These are phyloP conservation scores for Oryza australiensis DNA, from an alignment of 176 grass and related monocot species.

Conservation along the genomic window DNA sequence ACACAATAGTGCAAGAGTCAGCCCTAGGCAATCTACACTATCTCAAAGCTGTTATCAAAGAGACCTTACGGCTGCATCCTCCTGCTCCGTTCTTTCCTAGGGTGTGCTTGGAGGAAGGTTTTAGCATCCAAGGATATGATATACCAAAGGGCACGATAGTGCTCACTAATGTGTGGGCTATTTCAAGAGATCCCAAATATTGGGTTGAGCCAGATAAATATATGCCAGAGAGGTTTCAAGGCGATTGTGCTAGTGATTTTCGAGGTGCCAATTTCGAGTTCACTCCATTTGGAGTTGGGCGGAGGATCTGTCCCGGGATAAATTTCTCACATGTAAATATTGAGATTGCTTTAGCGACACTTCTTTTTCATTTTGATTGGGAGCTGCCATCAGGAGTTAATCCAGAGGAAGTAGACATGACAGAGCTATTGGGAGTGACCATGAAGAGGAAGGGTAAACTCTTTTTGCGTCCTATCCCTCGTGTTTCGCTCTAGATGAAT, in stretches of 20 bases:
- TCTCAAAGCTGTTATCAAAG: constrained; percentile 1
- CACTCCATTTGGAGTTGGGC: constrained; percentile 38
- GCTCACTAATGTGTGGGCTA: constrained; percentile 38
- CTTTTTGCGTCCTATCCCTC: neutral
- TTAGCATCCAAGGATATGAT: constrained; percentile 15
- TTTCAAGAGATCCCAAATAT: constrained; percentile 29
- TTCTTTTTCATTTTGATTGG: constrained; percentile 45
- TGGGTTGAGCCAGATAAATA: constrained; percentile 40
- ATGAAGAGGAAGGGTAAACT: neutral
- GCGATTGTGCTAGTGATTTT: neutral
- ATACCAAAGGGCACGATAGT: constrained; percentile 7
- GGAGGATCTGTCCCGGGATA: constrained; percentile 44
- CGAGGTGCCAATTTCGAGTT: constrained; percentile 39
- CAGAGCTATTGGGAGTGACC: neutral
- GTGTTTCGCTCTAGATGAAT: neutral
- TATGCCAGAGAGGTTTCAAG: constrained; percentile 42
- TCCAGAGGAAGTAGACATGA: constrained; percentile 13
- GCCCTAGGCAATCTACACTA: constrained; percentile 16
- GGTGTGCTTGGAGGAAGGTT: neutral
- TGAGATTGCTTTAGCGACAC: constrained; percentile 18
- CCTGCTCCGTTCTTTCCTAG: neutral
- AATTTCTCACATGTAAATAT: constrained; percentile 15
- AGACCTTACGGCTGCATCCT: too few relatives aligned
- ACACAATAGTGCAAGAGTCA: neutral
- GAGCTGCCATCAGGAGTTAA: neutral